phyloP scores from a whole-genome alignment of 176 grass and related monocot species.

The Rhynchospora tenuis region DNA sequence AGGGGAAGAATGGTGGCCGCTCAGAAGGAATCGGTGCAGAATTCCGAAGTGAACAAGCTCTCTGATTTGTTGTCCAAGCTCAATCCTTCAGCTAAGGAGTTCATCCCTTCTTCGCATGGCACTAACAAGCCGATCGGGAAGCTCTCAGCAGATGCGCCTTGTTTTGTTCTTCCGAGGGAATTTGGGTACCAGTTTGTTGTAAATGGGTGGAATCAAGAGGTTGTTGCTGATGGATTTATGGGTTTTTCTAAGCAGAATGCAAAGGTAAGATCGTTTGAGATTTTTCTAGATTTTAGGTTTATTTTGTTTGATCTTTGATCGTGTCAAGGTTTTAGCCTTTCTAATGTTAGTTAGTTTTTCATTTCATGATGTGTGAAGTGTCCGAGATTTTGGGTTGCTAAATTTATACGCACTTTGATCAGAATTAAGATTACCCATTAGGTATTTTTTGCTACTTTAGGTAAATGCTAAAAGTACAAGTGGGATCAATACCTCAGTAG shows the following conservation, averaged over 20 bases:
- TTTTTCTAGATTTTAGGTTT: not conserved
- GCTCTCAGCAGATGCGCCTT: slow-evolving; percentile 79
- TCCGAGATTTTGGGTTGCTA: not conserved
- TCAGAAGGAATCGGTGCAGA: slow-evolving; percentile 63
- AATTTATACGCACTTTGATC: not conserved
- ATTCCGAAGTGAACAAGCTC: slow-evolving; percentile 78
- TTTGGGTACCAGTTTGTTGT: slow-evolving; percentile 16
- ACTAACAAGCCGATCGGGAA: slow-evolving; percentile 5
- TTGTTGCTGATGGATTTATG: slow-evolving; percentile 23
- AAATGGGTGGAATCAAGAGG: slow-evolving; percentile 15
- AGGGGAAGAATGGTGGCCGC: slow-evolving; percentile 18
- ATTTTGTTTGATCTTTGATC: slow-evolving; percentile 26
- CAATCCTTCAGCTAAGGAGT: slow-evolving; percentile 87
- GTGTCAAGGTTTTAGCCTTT: not conserved
- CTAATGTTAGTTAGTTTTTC: not conserved
- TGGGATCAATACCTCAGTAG: not conserved
- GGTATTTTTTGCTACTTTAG: not conserved
- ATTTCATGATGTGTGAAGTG: slow-evolving; percentile 15
- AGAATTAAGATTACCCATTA: not conserved
- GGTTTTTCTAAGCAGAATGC: slow-evolving; percentile 16
- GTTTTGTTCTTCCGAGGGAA: slow-evolving; percentile 47
- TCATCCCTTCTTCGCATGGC: slow-evolving; percentile 63
- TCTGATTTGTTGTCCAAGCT: slow-evolving; percentile 91
- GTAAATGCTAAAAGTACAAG: not conserved
- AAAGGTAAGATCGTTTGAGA: not conserved